These are phyloP conservation scores for Claviceps arundinis DNA, from an alignment of 2,329 filamentous ascomycete genomes.

Conservation along the genomic window DNA sequence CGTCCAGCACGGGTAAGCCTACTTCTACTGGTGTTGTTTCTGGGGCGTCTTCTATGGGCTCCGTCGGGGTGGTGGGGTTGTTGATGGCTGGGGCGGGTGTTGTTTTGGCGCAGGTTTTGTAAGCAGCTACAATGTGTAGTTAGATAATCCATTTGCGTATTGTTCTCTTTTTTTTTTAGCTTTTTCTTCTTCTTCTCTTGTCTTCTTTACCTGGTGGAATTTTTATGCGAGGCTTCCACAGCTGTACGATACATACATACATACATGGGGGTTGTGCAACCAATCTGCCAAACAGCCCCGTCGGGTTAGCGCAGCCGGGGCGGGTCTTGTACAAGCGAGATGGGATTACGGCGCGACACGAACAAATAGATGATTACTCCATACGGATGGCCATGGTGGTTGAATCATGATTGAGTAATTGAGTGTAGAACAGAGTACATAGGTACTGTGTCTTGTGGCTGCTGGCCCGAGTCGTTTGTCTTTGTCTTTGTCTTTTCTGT, in stretches of 20 bases:
- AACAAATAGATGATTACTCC: no score
- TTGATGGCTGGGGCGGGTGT: conserved; percentile 16
- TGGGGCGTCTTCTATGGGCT: conserved; percentile 15
- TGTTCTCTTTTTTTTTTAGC: neutral
- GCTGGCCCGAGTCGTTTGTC: no score
- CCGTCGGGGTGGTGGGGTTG: conserved; percentile 13
- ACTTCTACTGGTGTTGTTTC: conserved; percentile 6
- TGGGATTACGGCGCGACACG: no score
- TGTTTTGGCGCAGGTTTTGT: conserved; percentile 16
- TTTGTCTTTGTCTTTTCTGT: no score
- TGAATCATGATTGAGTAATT: no score
- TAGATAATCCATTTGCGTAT: neutral
- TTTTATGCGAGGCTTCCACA: no score
- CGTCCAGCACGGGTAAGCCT: neutral
- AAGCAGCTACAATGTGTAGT: neutral
- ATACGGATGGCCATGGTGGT: no score
- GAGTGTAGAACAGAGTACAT: no score
- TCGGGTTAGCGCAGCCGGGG: no score
- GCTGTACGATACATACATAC: neutral
- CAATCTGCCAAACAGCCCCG: no score
- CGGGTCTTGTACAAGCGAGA: no score
- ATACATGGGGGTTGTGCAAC: neutral
- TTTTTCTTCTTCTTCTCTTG: neutral
- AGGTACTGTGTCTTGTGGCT: no score
- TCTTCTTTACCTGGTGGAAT: neutral